Conservation (phyloP, 805 yeast species). For the Brettanomyces bruxellensis region DNA sequence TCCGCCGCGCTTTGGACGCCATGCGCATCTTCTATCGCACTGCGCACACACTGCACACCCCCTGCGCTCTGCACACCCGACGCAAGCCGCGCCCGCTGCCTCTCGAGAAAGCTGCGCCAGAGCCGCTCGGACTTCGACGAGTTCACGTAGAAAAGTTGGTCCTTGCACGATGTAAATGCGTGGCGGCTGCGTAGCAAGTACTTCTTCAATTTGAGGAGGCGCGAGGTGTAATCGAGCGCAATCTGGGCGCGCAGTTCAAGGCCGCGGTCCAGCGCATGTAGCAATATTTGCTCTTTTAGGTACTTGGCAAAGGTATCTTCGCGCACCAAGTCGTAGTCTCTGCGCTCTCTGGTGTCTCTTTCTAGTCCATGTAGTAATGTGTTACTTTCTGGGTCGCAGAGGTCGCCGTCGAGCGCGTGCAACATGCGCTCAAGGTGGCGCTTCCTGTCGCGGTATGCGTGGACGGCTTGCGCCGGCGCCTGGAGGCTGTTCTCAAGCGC, state of each 20-base stretch:
- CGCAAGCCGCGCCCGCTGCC: neutral
- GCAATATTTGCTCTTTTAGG: constrained; percentile 16
- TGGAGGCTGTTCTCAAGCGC: constrained; percentile 1
- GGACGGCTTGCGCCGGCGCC: constrained; percentile 4
- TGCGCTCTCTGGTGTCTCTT: constrained; percentile 24
- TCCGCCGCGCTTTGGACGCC: no score
- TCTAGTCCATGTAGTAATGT: constrained; percentile 11
- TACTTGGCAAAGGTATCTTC: constrained; percentile 18
- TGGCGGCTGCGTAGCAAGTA: constrained; percentile 12
- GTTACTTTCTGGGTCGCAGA: neutral
- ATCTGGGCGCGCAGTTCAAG: constrained; percentile 16
- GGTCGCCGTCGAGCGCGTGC: constrained; percentile 1
- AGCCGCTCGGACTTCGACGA: constrained; percentile 7
- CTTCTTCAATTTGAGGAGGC: constrained; percentile 24
- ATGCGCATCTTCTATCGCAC: neutral
- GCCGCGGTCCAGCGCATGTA: constrained; percentile 20
- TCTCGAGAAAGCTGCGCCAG: constrained; percentile 19
- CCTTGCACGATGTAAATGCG: neutral
- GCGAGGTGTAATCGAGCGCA: constrained; percentile 16
- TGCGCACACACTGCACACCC: no score
- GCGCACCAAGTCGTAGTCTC: constrained; percentile 25
- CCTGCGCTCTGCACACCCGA: neutral
- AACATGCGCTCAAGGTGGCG: constrained; percentile 3
- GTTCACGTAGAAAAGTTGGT: constrained; percentile 1
- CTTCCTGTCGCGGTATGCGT: constrained; percentile 3